Evolutionary conservation across 768 basidiomycete genomes (phyloP).

Genomic region (Phlegmacium glaucopus): DNA sequence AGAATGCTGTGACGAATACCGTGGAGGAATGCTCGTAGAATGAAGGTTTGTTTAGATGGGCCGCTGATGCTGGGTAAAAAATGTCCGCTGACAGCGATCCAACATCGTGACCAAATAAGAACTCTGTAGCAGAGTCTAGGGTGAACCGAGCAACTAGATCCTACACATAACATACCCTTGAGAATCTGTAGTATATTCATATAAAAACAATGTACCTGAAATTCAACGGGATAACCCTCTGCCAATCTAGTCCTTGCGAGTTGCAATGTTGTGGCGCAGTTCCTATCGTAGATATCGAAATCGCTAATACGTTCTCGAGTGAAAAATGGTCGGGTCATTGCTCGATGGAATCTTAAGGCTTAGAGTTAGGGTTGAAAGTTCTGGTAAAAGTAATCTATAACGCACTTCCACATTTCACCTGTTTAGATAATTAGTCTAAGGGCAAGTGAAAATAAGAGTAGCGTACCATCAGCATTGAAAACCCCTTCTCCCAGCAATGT

Average conservation of each 20-base stretch:
- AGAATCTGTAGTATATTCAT: background rate
- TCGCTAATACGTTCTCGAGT: slow-evolving; percentile 55
- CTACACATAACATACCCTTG: slow-evolving; percentile 13
- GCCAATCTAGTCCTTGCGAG: slow-evolving; percentile 41
- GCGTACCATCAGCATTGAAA: slow-evolving; percentile 56
- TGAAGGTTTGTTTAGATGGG: slow-evolving; percentile 22
- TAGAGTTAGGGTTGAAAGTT: background rate
- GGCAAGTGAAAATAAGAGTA: background rate
- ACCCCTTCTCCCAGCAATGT: slow-evolving; percentile 52
- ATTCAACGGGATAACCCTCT: slow-evolving; percentile 50
- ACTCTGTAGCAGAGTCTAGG: slow-evolving; percentile 59
- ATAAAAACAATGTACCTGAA: slow-evolving; percentile 41
- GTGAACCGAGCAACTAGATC: slow-evolving; percentile 51
- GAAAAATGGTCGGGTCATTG: slow-evolving; percentile 73
- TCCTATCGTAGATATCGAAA: slow-evolving; percentile 60
- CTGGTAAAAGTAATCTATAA: background rate
- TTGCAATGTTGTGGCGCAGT: slow-evolving; percentile 43
- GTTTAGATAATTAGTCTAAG: background rate
- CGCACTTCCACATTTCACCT: slow-evolving; percentile 72
- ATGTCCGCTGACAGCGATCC: slow-evolving; percentile 47
- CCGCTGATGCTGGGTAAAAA: slow-evolving; percentile 40
- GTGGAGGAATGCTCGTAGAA: slow-evolving; percentile 35
- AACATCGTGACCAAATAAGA: slow-evolving; percentile 52
- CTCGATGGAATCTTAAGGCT: slow-evolving; percentile 48
- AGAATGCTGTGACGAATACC: slow-evolving; percentile 47